Evolutionary conservation across 202 grass and related monocot genomes (phyloP), one percentile per base, ranked within the genome.

Genomic region (Zoysia matrella): DNA sequence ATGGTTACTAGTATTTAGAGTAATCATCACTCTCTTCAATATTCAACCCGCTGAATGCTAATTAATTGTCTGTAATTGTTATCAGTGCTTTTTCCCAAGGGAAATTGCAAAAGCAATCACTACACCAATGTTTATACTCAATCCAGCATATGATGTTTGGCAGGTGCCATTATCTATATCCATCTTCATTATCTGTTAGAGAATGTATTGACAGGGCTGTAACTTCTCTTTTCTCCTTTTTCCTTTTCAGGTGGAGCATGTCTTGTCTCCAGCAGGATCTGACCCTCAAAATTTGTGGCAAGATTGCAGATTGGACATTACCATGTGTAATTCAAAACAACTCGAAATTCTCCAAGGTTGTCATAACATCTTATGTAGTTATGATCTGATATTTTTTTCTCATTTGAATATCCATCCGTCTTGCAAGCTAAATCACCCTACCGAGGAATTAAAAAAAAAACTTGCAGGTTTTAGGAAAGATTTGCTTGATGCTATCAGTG

Each of bases 131-230:
- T 97, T 97, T 81, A 91, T 97, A 79, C 95, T 97, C 57, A 97
- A 97, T 79, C 86, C 95, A 60, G 92, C 95, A 72, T 94, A 94
- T 77, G 95, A 97, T 77, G 67, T 72, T 84, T 94, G 90, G 95
- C 95, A 97, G 95, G 95, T 97, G 66, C 57, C 47, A n/a, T 68
- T 82, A 73, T 71, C 42, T 8, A 0, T 74, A 80, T 70, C 72
- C 60, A 79, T 70, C 74, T 63, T 22, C 42, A 60, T 76, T 75
- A 15, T 76, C 49, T 76, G 44, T 75, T 67, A 56, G 13, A 12
- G 39, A 51, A 67, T 63, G 53, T 76, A 36, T 73, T 3, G 68
- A 69, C 39, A 75, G 65, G 77, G 76, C 14, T 30, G 22, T 45
- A 69, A 40, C 4, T n/a, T 1, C 60, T 67, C 13, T 48, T 73